Evolutionary conservation across 2,329 filamentous ascomycete species (phyloP).

Genomic region (Paraphoma sp.): DNA sequence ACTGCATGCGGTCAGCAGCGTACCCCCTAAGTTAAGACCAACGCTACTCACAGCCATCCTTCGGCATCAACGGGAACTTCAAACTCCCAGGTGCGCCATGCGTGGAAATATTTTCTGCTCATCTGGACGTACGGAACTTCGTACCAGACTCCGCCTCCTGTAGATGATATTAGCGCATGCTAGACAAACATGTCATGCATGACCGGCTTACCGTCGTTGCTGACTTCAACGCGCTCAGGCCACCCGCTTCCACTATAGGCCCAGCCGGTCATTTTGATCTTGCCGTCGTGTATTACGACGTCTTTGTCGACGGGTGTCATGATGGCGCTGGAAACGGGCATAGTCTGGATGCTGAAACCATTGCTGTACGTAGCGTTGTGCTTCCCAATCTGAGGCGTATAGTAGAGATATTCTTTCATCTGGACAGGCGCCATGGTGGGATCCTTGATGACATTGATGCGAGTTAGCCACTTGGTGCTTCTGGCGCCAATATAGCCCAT

Average conservation of each 20-base stretch:
- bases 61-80: conserved; percentile 65
- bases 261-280: conserved; percentile 60
- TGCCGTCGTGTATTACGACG: conserved; percentile 66
- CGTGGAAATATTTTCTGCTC: conserved; percentile 66
- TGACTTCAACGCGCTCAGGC: conserved; percentile 69
- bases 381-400: conserved; percentile 71
- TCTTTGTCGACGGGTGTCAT: conserved; percentile 68
- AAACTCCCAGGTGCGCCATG: conserved; percentile 70
- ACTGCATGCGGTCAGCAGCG: conserved; percentile 8
- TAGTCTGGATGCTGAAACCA: conserved; percentile 73
- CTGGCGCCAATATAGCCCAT: conserved; percentile 72
- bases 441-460: conserved; percentile 65
- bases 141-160: conserved; percentile 54
- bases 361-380: conserved; percentile 67
- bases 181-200: not conserved
- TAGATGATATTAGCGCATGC: not conserved
- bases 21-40: not conserved
- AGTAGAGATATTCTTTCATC: conserved; percentile 72
- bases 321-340: conserved; percentile 72
- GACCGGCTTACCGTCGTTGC: conserved; percentile 66
- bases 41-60: conserved; percentile 48
- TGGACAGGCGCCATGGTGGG: conserved; percentile 68
- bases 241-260: conserved; percentile 54
- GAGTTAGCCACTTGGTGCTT: conserved; percentile 68
- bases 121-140: conserved; percentile 66